Base-by-base conservation (phyloP, 805 yeast species). In the Spathaspora arborariae region DNA sequence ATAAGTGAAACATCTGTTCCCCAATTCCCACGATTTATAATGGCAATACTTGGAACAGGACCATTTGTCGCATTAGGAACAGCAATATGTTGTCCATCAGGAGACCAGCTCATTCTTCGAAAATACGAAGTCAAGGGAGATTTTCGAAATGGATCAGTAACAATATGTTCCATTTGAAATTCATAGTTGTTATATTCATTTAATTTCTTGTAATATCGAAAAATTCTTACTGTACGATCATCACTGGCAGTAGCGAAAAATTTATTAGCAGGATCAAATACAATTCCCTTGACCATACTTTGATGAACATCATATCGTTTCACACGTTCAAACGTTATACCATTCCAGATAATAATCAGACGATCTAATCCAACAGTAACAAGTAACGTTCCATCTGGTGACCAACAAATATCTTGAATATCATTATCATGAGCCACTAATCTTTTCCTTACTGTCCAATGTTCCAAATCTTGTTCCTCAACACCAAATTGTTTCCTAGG, bases 351-450 rank as follows among this genome's bases (percentile, higher is more conserved):
- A 40, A 92, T 87, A 45, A 94, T 88, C 39, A 94, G 85, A 59
- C 97, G 75, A 65, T 94, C 99, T 47, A 94, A 73, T 0, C 99
- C 99, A 9, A 92, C 99, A 1, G 96, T 86, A 15, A 94, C 97
- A 41, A 94, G 70, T 20, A 94, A 80, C 33, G 88, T 80, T 3
- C 96, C 86, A 60, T 92, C 98, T 0, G 98, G 97, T 1, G 96
- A 87, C 98, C 99, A 94, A 38, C 97, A 95, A 54, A 94, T 84
- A 65, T 94, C 99, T 63, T 94, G 99, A 43, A 94, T 88, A 69
- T 94, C 99, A 60, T 92, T 94, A 53, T 94, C 98, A 64, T 94
- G 99, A 1, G 97, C 99, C 16, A 89, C 97, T 13, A 90, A 76
- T 57, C 98, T 78, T 57, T 88, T 88, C 16, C 96, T 71, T 1